A percentile compares a stretch with the other conserved stretches of the same genome.
Conservation (phyloP, 768 basidiomycete genomes). For the Naganishia vaughanmartiniae region DNA sequence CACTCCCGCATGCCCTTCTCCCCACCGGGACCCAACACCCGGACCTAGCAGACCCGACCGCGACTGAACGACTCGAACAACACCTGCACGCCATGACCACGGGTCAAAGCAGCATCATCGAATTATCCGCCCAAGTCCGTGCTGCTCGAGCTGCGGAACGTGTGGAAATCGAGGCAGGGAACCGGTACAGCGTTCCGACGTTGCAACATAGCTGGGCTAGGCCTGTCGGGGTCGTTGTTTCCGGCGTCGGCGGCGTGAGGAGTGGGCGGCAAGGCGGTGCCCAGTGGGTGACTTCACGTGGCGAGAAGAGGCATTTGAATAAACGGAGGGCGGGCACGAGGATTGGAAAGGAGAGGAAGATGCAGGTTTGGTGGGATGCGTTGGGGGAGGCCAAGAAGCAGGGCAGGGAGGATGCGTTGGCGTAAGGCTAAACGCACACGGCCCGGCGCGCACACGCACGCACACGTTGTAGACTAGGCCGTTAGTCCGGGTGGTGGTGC, state of each 20-base stretch:
- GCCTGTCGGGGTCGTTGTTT: slow-evolving; percentile 7
- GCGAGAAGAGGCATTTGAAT: slow-evolving; percentile 29
- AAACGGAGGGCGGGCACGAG: slow-evolving; percentile 21
- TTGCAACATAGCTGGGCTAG: slow-evolving; percentile 8
- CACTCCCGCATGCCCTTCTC: slow-evolving; percentile 17
- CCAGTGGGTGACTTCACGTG: slow-evolving; percentile 23
- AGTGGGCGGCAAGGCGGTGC: background rate
- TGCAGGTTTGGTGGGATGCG: slow-evolving; percentile 22
- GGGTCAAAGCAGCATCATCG: slow-evolving; percentile 8
- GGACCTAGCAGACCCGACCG: background rate
- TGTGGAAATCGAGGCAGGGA: background rate
- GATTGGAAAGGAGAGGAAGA: slow-evolving; percentile 28
- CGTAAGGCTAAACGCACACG: no score
- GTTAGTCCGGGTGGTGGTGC: no score
- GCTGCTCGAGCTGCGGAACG: background rate
- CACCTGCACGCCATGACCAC: slow-evolving; percentile 14
- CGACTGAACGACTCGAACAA: background rate
- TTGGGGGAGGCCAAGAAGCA: slow-evolving; percentile 4
- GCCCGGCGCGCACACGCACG: no score
- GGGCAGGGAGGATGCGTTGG: background rate
- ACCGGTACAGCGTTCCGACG: slow-evolving; percentile 9
- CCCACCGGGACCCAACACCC: background rate
- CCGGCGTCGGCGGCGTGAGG: background rate
- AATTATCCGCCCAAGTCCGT: slow-evolving; percentile 12
- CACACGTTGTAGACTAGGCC: no score